Evolutionary conservation across 495 filamentous ascomycete species (phyloP).

Genomic region (Achaetomiella virescens): DNA sequence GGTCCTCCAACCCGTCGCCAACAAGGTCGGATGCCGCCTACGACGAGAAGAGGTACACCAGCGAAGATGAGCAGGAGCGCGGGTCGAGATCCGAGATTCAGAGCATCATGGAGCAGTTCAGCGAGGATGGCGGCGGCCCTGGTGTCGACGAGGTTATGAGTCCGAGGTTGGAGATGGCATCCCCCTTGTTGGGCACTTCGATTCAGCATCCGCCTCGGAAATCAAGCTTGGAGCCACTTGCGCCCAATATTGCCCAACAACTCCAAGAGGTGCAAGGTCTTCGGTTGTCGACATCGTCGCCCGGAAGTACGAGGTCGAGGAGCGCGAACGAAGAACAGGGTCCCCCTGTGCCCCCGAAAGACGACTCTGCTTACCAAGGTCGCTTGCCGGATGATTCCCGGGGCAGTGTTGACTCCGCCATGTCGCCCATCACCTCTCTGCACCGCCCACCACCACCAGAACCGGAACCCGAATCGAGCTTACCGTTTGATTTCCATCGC

Average conservation of each 20-base stretch:
- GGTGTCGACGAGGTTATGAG: constrained; percentile 76
- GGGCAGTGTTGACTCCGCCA: constrained; percentile 32
- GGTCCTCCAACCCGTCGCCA: constrained; percentile 46
- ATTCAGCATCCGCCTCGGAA: constrained; percentile 70
- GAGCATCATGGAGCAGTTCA: constrained; percentile 88
- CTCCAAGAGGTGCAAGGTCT: constrained; percentile 44
- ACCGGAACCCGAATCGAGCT: constrained; percentile 81
- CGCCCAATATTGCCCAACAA: constrained; percentile 39
- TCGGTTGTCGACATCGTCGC: constrained; percentile 34
- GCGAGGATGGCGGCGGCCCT: constrained; percentile 58
- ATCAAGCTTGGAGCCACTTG: constrained; percentile 72
- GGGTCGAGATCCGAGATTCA: constrained; percentile 82
- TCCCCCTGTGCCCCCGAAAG: constrained; percentile 48
- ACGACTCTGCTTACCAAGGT: constrained; percentile 30
- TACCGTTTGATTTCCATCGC: constrained; percentile 96
- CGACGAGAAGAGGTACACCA: constrained; percentile 46
- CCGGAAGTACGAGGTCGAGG: constrained; percentile 31
- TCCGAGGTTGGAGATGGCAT: constrained; percentile 65
- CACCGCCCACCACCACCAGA: constrained; percentile 69
- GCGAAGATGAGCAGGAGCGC: constrained; percentile 54
- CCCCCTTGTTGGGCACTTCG: constrained; percentile 57
- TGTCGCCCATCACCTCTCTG: constrained; percentile 49
- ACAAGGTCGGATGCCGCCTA: constrained; percentile 51
- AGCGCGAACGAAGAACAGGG: constrained; percentile 40
- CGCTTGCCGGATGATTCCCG: constrained; percentile 33